Evolutionary conservation across 495 filamentous ascomycete genomes (phyloP), one percentile per base, ranked within the genome.

Genomic region (Aspergillus biplanus): DNA sequence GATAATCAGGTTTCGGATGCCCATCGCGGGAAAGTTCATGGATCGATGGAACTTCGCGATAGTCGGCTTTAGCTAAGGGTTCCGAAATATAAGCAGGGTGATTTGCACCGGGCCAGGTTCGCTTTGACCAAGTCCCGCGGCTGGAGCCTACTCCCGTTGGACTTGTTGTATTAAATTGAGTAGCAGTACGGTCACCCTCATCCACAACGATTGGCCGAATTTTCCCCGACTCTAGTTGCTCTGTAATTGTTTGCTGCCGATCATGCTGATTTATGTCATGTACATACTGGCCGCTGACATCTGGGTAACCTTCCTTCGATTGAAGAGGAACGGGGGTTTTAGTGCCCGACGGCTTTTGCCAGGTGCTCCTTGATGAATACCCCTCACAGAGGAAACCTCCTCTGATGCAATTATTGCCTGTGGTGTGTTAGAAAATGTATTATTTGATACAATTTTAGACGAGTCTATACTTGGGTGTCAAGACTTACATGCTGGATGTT

Each of bases 381-480:
- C 95, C 95, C 69, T 92, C 90, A 72, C 95, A 99, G 31, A 92
- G 80, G 74, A 97, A 97, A 12, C 92, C 92, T 49, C 95, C 95
- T 60, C 92, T 89, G 50, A 91, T 82, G 73, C 95, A 99, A 71
- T 99, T 99, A 72, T 89, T 91, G 79, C 93, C 93, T 97, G 69
- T 42, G 48, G 42, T 31, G 13, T 39, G 39, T 66, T 35, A 63
- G 58, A 63, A 27, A 12, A 16, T 67, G 69, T 55, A 65, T 58
- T n/a, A 39, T 21, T 42, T 53, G 21, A 58, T 16, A 50, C 7
- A 27, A 33, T 46, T 67, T 35, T 8, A 35, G 56, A 46, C 21
- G 21, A 1, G 21, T 27, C 21, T 27, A 27, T 27, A 27, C 21
- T 27, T 27, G 21, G 21, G 21, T 27, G 21, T 21, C 35, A 55